phyloP scores from a whole-genome alignment of 805 yeast genomes.

The Lipomyces spencermartinsiae region DNA sequence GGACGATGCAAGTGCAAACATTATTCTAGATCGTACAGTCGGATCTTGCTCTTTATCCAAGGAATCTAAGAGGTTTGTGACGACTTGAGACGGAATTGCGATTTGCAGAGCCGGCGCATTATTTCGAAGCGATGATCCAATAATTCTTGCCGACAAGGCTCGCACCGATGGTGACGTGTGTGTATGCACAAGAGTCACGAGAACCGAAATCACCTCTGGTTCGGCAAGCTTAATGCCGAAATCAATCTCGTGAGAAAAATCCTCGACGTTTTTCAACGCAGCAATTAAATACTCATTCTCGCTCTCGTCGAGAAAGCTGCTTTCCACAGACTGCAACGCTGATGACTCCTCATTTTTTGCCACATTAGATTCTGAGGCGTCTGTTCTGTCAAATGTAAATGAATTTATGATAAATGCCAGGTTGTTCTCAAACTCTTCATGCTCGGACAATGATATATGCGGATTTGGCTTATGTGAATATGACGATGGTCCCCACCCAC shows the following conservation, averaged over 20 bases:
- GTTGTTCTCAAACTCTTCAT: constrained; percentile 28
- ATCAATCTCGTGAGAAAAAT: constrained; percentile 66
- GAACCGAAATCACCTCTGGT: constrained; percentile 41
- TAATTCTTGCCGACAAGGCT: constrained; percentile 64
- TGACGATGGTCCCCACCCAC: constrained; percentile 21
- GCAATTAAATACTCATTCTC: constrained; percentile 11
- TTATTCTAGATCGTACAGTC: constrained; percentile 33
- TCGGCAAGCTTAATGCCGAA: constrained; percentile 56
- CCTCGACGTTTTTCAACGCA: constrained; percentile 49
- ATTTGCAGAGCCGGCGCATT: constrained; percentile 63
- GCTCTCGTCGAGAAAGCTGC: constrained; percentile 6
- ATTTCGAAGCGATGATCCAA: constrained; percentile 75
- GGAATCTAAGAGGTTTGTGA: constrained; percentile 23
- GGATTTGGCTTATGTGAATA: constrained; percentile 38
- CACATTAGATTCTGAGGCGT: background rate
- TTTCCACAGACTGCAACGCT: constrained; percentile 5
- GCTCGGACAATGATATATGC: constrained; percentile 26
- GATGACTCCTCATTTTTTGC: background rate
- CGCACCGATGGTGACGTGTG: constrained; percentile 39
- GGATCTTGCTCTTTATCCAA: constrained; percentile 34
- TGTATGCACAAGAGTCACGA: constrained; percentile 25
- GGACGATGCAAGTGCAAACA: constrained; percentile 41
- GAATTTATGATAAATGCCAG: constrained; percentile 19
- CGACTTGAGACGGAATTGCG: constrained; percentile 29
- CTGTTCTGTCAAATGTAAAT: background rate